Conservation (phyloP, 257 asterid genomes). For the Anisodus tanguticus region DNA sequence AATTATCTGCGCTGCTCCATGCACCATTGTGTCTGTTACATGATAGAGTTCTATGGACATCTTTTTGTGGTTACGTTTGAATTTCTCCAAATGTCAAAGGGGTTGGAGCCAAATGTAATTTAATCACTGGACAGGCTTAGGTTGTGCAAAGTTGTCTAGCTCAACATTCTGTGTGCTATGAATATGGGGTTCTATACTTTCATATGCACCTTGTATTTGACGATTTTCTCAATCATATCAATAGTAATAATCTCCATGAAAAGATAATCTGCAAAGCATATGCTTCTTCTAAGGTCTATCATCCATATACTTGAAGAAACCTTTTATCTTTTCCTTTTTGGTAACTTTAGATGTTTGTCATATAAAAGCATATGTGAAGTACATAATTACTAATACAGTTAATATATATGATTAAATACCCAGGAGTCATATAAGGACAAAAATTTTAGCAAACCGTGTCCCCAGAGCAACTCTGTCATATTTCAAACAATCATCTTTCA, state of each 20-base stretch:
- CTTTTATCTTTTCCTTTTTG: background rate
- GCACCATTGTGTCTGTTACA: background rate
- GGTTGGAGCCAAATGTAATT: background rate
- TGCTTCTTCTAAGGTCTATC: constrained; percentile 1
- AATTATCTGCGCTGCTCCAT: background rate
- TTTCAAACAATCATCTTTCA: background rate
- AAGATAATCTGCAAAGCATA: background rate
- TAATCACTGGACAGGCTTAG: background rate
- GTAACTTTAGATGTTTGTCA: constrained; percentile 10
- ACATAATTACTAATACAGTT: background rate
- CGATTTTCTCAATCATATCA: constrained; percentile 6
- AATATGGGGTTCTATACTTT: background rate
- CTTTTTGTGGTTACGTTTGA: constrained; percentile 18
- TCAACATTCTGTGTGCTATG: background rate
- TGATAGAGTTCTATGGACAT: constrained; percentile 21
- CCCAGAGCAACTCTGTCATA: background rate
- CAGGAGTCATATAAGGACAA: background rate
- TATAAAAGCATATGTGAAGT: background rate
- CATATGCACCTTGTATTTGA: background rate
- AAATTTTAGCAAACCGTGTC: background rate
- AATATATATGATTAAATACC: background rate
- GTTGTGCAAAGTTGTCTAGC: background rate
- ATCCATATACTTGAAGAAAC: background rate
- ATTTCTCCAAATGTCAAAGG: background rate
- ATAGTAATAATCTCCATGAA: background rate